Evolutionary conservation across 179 eudicot genomes (phyloP).

Genomic region (Dionaea muscipula): DNA sequence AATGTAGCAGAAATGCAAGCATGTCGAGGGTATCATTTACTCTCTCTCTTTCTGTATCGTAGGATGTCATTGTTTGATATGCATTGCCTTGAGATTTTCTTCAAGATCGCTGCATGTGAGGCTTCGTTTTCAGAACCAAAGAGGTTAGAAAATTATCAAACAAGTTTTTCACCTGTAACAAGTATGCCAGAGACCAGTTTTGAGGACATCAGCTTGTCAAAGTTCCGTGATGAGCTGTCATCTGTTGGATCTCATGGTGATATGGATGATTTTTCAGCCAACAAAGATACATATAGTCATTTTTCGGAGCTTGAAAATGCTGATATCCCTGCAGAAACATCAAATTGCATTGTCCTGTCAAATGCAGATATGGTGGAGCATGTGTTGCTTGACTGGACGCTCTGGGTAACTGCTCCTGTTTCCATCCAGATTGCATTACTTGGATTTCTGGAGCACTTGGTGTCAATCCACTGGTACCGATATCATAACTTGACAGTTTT

Average conservation of each 20-base stretch:
- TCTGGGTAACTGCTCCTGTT: slow-evolving; percentile 92
- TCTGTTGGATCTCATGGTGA: slow-evolving; percentile 83
- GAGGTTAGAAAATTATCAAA: slow-evolving; percentile 35
- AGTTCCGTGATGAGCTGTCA: slow-evolving; percentile 76
- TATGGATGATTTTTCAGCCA: slow-evolving; percentile 80
- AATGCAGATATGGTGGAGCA: slow-evolving; percentile 99
- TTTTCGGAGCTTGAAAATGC: slow-evolving; percentile 74
- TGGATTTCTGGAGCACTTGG: slow-evolving; percentile 91
- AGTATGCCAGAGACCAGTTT: slow-evolving; percentile 41
- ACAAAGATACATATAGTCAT: slow-evolving; percentile 79
- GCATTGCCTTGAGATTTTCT: slow-evolving; percentile 90
- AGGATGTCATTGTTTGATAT: slow-evolving; percentile 93
- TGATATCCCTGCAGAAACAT: slow-evolving; percentile 64
- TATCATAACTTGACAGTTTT: slow-evolving; percentile 88
- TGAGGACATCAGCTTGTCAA: slow-evolving; percentile 68
- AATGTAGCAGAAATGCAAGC: slow-evolving; percentile 88
- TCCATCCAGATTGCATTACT: slow-evolving; percentile 80
- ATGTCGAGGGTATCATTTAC: slow-evolving; percentile 88
- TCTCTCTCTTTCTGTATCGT: slow-evolving; percentile 71
- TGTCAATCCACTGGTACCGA: slow-evolving; percentile 93
- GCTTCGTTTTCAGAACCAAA: slow-evolving; percentile 87
- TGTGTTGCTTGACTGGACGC: slow-evolving; percentile 94
- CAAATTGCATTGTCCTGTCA: slow-evolving; percentile 86
- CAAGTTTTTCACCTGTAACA: slow-evolving; percentile 32
- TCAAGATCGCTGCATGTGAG: slow-evolving; percentile 98